A percentile compares a stretch with the other conserved stretches of the same genome.
These are phyloP conservation scores for Cucurbita argyrosperma DNA, from an alignment of 306 rosid genomes.

Conservation along the genomic window DNA sequence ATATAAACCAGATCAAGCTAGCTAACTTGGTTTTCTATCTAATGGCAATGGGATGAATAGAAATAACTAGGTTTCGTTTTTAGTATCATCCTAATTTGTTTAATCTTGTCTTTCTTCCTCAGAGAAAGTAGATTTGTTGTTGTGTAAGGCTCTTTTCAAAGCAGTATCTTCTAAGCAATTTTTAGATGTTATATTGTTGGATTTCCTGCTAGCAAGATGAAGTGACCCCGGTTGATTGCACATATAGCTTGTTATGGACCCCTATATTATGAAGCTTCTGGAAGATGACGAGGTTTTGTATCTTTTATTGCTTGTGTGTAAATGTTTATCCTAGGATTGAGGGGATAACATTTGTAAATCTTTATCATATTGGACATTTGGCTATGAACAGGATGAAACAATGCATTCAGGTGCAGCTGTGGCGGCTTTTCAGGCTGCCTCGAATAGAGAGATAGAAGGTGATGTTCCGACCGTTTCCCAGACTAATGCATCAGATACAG, in stretches of 20 bases:
- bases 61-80: neutral
- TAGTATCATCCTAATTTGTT: neutral
- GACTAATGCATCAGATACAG: conserved; percentile 39
- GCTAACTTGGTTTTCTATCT: neutral
- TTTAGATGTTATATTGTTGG: neutral
- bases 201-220: neutral
- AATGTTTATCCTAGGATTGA: neutral
- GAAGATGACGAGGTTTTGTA: conserved; percentile 73
- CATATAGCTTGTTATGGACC: conserved; percentile 39
- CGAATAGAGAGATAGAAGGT: conserved; percentile 68
- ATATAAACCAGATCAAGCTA: neutral
- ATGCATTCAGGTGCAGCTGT: conserved; percentile 86
- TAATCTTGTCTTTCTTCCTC: neutral
- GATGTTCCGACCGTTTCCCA: conserved; percentile 33
- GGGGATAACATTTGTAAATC: neutral
- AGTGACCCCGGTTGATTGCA: neutral
- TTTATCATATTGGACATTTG: neutral
- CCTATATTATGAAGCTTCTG: conserved; percentile 74
- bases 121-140: neutral
- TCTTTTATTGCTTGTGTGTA: conserved; percentile 3
- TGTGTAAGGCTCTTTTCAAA: neutral
- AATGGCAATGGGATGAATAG: neutral
- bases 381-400: conserved; percentile 49
- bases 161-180: neutral
- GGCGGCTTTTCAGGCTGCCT: conserved; percentile 81